These are phyloP conservation scores for Pleurotus eryngii DNA, from an alignment of 768 basidiomycete genomes.

Conservation along the genomic window DNA sequence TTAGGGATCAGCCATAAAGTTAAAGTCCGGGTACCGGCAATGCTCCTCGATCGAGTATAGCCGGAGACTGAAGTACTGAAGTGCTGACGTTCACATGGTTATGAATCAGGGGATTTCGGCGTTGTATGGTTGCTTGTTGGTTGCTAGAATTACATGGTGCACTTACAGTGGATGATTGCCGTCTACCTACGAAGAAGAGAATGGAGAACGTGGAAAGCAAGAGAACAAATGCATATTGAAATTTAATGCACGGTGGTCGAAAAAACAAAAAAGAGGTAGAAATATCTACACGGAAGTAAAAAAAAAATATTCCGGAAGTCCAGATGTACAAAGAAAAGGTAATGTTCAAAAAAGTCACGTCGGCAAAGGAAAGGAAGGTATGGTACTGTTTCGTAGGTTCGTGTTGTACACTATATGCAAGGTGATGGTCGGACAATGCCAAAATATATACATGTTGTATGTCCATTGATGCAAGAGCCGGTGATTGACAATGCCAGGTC, in stretches of 20 bases:
- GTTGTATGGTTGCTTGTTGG: too few species aligned
- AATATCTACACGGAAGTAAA: not conserved
- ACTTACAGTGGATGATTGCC: not conserved
- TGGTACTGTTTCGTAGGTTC: not conserved
- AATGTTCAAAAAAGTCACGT: not conserved
- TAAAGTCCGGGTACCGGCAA: not conserved
- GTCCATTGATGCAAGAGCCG: not conserved
- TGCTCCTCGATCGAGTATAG: not conserved
- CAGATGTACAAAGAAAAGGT: slow-evolving; percentile 1
- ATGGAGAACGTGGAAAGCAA: not conserved
- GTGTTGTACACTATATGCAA: slow-evolving; percentile 3
- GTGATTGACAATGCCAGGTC: not conserved
- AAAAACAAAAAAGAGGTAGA: not conserved
- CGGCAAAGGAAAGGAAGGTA: not conserved
- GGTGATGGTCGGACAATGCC: not conserved
- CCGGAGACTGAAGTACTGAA: not conserved
- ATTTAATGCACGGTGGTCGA: not conserved
- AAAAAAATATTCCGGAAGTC: not conserved
- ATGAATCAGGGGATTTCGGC: not conserved
- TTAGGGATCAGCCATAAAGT: too few species aligned
- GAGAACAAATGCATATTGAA: not conserved
- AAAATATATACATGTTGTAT: not conserved
- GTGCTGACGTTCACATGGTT: slow-evolving; percentile 7
- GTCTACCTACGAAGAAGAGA: not conserved
- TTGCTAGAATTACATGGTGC: slow-evolving; percentile 1